phyloP scores from a whole-genome alignment of 345 rosid genomes.

The Eutrema japonicum region DNA sequence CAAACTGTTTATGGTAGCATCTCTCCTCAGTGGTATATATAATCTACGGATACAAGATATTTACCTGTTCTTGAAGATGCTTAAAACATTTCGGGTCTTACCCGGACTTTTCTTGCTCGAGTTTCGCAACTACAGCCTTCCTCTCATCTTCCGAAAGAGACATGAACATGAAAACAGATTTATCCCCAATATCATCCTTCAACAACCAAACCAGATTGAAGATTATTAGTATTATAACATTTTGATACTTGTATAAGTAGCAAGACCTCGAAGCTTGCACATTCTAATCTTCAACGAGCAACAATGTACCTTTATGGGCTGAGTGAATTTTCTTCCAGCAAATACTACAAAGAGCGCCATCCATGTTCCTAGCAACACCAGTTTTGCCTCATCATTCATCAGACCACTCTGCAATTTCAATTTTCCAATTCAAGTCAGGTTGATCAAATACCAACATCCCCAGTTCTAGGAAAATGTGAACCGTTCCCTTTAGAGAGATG shows the following conservation, averaged over 20 bases:
- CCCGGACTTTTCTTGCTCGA: conserved; percentile 58
- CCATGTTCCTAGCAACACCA: conserved; percentile 77
- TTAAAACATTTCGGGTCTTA: conserved; percentile 10
- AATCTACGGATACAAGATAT: conserved; percentile 33
- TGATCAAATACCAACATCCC: background rate
- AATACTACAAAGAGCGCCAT: conserved; percentile 78
- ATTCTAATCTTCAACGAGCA: background rate
- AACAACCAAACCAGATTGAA: conserved; percentile 28
- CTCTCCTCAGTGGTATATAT: conserved; percentile 22
- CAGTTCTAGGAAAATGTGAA: background rate
- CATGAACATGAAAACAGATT: conserved; percentile 87
- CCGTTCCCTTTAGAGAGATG: background rate
- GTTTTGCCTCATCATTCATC: conserved; percentile 76
- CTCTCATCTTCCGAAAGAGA: conserved; percentile 74
- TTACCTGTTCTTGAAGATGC: conserved; percentile 30
- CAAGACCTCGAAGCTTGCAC: conserved; percentile 21
- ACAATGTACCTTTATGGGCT: conserved; percentile 75
- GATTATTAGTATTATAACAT: conserved; percentile 17
- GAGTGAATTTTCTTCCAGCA: conserved; percentile 93
- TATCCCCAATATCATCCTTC: conserved; percentile 97
- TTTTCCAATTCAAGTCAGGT: background rate
- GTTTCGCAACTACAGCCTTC: conserved; percentile 66
- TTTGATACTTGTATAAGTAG: background rate
- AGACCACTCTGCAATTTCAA: conserved; percentile 63
- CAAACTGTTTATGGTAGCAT: conserved; percentile 28